These are phyloP conservation scores for Niebla homalea DNA, from an alignment of 495 filamentous ascomycete species.

Conservation along the genomic window DNA sequence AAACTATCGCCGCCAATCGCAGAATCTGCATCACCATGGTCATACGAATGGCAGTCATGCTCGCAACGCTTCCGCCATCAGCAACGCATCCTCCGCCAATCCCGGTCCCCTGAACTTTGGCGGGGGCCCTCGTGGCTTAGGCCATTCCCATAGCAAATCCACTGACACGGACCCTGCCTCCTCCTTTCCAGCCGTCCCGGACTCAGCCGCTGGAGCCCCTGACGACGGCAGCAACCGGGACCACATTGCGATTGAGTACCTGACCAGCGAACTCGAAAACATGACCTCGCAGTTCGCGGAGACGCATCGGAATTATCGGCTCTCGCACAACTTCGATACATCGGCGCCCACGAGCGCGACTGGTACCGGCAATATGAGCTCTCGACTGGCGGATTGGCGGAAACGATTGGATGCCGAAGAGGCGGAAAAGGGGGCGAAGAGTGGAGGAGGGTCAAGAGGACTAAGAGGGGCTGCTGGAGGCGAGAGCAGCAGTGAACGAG, in stretches of 20 bases:
- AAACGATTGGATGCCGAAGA: constrained; percentile 58
- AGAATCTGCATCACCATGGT: constrained; percentile 27
- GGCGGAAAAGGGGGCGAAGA: constrained; percentile 10
- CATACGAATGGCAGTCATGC: constrained; percentile 5
- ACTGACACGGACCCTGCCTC: constrained; percentile 49
- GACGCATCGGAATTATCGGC: constrained; percentile 83
- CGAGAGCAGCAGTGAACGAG: constrained; percentile 5
- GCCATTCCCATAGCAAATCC: constrained; percentile 15
- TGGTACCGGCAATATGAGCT: constrained; percentile 41
- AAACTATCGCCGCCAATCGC: constrained; percentile 77
- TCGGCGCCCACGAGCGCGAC: constrained; percentile 40
- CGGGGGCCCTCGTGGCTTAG: constrained; percentile 5
- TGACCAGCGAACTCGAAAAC: constrained; percentile 82
- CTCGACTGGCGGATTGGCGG: constrained; percentile 61
- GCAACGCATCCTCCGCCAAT: constrained; percentile 22
- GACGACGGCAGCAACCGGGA: constrained; percentile 46
- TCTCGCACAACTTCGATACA: constrained; percentile 77
- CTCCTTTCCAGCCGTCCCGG: constrained; percentile 31
- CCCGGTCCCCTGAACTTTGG: constrained; percentile 12
- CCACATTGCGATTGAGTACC: constrained; percentile 74
- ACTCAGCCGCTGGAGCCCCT: constrained; percentile 21
- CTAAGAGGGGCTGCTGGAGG: not conserved
- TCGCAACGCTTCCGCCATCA: constrained; percentile 22
- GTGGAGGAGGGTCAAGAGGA: not conserved
- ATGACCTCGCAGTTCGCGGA: constrained; percentile 87